These are phyloP conservation scores for Austropuccinia psidii DNA, from an alignment of 1,284 basidiomycete species.

Conservation along the genomic window DNA sequence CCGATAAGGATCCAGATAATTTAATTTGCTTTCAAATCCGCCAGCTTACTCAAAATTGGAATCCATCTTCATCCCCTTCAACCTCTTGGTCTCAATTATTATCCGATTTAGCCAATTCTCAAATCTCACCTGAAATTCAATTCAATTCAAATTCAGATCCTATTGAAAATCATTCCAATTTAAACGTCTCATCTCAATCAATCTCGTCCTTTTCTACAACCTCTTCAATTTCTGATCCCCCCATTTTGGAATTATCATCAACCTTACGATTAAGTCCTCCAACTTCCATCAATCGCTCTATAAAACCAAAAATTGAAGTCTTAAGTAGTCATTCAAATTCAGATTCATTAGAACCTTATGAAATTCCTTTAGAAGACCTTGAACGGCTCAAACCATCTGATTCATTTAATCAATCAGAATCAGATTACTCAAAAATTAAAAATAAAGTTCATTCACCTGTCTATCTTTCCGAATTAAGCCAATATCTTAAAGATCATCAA, in stretches of 20 bases:
- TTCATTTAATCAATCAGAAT: neutral
- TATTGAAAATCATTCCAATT: too few relatives aligned
- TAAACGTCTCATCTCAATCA: too few relatives aligned
- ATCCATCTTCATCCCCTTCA: neutral
- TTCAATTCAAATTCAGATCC: neutral
- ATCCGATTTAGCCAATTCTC: neutral
- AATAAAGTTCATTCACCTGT: neutral
- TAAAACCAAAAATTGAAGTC: conserved; percentile 18
- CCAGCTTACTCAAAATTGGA: neutral
- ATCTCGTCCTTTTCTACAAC: too few relatives aligned
- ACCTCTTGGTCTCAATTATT: neutral
- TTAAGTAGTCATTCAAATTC: neutral
- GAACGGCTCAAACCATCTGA: neutral
- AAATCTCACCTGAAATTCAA: neutral
- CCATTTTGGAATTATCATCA: too few relatives aligned
- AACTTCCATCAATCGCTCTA: neutral
- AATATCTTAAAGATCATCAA: conserved; percentile 22
- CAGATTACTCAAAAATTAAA: conserved; percentile 3
- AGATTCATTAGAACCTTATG: conserved; percentile 2
- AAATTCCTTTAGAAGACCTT: conserved; percentile 18
- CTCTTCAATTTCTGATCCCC: too few relatives aligned
- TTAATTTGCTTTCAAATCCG: conserved; percentile 9
- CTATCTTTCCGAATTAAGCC: neutral
- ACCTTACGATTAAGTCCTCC: neutral
- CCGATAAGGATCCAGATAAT: neutral